Base-by-base conservation (phyloP, 73 alveolate genomes). In the Blepharisma japonicum region DNA sequence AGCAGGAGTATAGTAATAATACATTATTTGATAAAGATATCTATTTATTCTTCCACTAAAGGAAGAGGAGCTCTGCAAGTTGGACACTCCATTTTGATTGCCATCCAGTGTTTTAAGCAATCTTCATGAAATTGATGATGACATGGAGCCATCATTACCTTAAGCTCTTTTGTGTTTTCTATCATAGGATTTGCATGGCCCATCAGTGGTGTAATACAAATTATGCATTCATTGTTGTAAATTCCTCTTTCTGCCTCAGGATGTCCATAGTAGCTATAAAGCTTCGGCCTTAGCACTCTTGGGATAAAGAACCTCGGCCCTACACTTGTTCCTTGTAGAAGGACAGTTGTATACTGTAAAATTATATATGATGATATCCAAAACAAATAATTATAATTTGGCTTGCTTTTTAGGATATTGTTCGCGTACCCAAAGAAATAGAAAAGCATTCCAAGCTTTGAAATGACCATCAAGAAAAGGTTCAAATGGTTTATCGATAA, bases 51-150 rank as follows among this genome's bases (percentile, higher is more conserved):
- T 81, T 78, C 85, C 46, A 48, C 45, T 20, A 86, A 78, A 42
- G 97, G 97, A 38, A 92, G 79, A 7, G 78, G 87, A 8, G 89
- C 89, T 78, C 99, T 89, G 83, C 99, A 96, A 80, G 94, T 90
- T 9, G 99, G 99, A 45, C 99, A 96, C 82, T 96, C 97, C 82
- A 91, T 80, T 79, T 96, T 96, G 82, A 90, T 86, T 71, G 79
- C 83, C 88, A 96, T 94, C 99, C 99, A 96, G 81, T 89, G 86
- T 81, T 86, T 87, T 45, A 96, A 85, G 83, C 99, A 96, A 55
- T 88, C 83, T 7, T 86, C 82, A 83, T 96, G 99, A 83, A 94
- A 96, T 66, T 86, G 82, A 89, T 96, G 99, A 21, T 80, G 68
- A 67, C 99, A 96, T 46, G 99, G 99, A 2, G 99, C 93, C 47